Base-by-base conservation (phyloP, 75 land plant species). In the Ceratopteris richardii region DNA sequence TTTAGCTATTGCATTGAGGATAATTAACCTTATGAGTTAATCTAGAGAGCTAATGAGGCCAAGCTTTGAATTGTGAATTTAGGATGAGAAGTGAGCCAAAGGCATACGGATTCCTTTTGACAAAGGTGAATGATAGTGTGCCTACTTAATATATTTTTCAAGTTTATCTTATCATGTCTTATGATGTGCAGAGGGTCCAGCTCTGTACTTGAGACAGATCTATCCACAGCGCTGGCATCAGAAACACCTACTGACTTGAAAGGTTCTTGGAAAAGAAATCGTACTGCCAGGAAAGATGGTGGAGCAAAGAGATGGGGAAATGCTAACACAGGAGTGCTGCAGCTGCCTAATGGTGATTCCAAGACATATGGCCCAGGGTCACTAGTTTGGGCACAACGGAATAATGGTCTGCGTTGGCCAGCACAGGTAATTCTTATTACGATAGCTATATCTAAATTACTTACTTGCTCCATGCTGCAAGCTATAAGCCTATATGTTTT, bases 271-370 rank as follows among this genome's bases (percentile, higher is more conserved):
- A 73, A 73, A 41, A 73, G 56, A 51, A 72, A 62, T 54, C 72
- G 76, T n/a, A 73, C 73, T 40, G 73, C 57, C 46, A 53, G 76
- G 26, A 73, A 68, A 37, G 72, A 61, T 44, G 76, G 76, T 19
- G 72, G 72, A 28, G 72, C 72, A 22, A 62, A 47, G 55, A 42
- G 55, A 12, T 68, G 76, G 72, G 47, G 63, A 40, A 68, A 47
- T 20, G 66, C 66, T 48, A 50, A 42, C 36, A 44, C 76, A 21
- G 73, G 62, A 37, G 65, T 62, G 40, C 52, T 61, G 36, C 58
- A 72, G 60, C 74, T 62, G 22, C 43, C 42, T 20, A 65, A 70
- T 43, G 58, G 58, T 7, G 57, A 69, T 44, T 54, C 37, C 29
- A 20, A 48, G 44, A 61, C 41, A 0, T 73, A 44, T 48, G 58